Base-by-base conservation (phyloP, 2,329 filamentous ascomycete species). In the Arthrobotrys sinensis region DNA sequence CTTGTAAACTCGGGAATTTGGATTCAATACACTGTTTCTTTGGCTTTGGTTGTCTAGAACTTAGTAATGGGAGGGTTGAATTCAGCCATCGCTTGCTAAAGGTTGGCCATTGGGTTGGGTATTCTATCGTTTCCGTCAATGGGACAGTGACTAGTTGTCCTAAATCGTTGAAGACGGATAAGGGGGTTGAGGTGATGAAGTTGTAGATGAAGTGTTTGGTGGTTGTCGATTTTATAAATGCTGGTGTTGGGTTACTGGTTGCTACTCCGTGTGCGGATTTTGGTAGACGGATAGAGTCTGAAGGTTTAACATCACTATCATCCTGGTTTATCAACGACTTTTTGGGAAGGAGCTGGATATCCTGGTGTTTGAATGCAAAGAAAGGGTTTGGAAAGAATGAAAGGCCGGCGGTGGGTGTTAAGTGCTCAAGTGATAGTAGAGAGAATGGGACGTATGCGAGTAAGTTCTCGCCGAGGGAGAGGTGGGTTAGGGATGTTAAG, bases 391-490 rank as follows among this genome's bases (percentile, higher is more conserved):
- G 69, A n/a, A 62, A 73, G 36, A 62, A n/a, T 0, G 32, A n/a
- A 0, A 73, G 21, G 0, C 68, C 57, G 2, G 19, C 40, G 32
- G 19, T 14, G 16, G 40, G 28, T 12, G n/a, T 38, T 14, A 73
- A 12, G 5, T 73, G 43, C n/a, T 45, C 4, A 14, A 76, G 34
- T 0, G 53, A 32, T 19, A 76, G 38, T 19, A 76, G 43, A 1
- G 63, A 67, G 48, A 55, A 76, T 1, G 63, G 71, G 32, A 76
- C 53, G 38, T 76, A 68, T 21, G 71, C 63, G 8, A 68, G 45
- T 4, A 36, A 21, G 46, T 76, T 73, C 40, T 43, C 40, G 50
- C 60, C 60, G 24, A 66, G 16, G 10, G 48, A 57, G 12, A 73
- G 38, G n/a, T 60, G 8, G 21, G 6, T 60, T 4, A 73, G 62